Percentiles rank a stretch among this genome's conserved stretches.
phyloP scores from a whole-genome alignment of 352 stramenopile genomes.

The Phytophthora capsici region DNA sequence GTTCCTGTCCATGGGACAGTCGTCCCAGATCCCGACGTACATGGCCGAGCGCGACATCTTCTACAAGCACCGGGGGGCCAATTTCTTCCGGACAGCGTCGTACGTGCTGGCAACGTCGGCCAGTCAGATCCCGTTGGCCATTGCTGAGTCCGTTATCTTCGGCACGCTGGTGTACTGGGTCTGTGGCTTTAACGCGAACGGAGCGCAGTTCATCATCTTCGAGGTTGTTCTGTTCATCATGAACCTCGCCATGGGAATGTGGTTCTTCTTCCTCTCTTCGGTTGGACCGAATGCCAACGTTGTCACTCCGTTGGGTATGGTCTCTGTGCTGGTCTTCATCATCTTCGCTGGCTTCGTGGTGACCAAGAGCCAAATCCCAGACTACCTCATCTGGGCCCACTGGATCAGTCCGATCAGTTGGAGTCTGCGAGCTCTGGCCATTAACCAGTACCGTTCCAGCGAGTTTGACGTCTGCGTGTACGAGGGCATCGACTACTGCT shows the following conservation, averaged over 20 bases:
- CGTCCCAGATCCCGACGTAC: constrained; percentile 71
- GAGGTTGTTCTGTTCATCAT: constrained; percentile 37
- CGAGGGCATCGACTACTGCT: constrained; percentile 28
- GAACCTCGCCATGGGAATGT: constrained; percentile 24
- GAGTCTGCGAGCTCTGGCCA: constrained; percentile 33
- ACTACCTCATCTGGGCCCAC: constrained; percentile 56
- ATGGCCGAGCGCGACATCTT: constrained; percentile 62
- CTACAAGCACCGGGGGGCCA: constrained; percentile 80
- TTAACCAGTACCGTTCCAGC: constrained; percentile 39
- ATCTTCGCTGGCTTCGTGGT: constrained; percentile 60
- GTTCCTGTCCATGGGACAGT: constrained; percentile 77
- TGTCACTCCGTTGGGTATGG: constrained; percentile 43
- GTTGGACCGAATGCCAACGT: constrained; percentile 28
- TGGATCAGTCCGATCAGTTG: constrained; percentile 64
- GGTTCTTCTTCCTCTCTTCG: constrained; percentile 29
- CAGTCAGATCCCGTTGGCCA: constrained; percentile 41
- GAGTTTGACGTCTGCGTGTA: constrained; percentile 35
- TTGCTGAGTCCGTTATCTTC: constrained; percentile 82
- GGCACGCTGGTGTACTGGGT: constrained; percentile 86
- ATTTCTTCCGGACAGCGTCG: constrained; percentile 73
- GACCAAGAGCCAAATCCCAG: constrained; percentile 48
- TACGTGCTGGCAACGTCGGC: constrained; percentile 58
- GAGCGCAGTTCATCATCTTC: constrained; percentile 32
- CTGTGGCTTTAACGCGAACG: constrained; percentile 59
- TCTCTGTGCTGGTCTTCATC: constrained; percentile 47